Percentiles rank a stretch among this genome's conserved stretches.
Evolutionary conservation across 345 rosid species (phyloP).

Genomic region (Eucalyptus shirleyi): DNA sequence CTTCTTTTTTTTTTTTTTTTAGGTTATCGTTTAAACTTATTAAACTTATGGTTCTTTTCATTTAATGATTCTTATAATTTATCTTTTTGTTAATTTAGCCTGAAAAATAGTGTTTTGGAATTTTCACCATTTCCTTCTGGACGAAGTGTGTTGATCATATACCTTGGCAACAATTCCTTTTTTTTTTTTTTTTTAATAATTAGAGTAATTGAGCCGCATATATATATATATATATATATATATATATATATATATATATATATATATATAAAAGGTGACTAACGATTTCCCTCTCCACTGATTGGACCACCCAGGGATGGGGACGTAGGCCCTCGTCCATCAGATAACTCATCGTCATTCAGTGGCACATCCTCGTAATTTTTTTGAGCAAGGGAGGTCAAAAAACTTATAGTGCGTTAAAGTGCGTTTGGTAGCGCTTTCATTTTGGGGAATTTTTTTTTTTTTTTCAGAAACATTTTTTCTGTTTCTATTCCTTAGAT

Average conservation of each 20-base stretch:
- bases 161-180: background rate
- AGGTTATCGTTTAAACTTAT: background rate
- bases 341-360: background rate
- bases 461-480: no score
- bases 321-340: background rate
- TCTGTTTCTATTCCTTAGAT: rapidly evolving
- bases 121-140: background rate
- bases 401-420: background rate
- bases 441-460: no score
- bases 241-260: no score
- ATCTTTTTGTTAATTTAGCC: background rate
- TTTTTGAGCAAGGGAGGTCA: background rate
- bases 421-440: background rate
- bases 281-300: background rate
- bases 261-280: background rate
- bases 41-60: background rate
- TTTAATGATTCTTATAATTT: background rate
- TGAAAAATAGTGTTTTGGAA: background rate
- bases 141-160: background rate
- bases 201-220: background rate
- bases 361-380: background rate
- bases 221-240: no score
- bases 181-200: background rate
- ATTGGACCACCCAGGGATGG: background rate
- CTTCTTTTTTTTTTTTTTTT: background rate